A percentile compares a stretch with the other conserved stretches of the same genome.
These are phyloP conservation scores for Alternaria atra DNA, from an alignment of 2,329 filamentous ascomycete species.

Conservation along the genomic window DNA sequence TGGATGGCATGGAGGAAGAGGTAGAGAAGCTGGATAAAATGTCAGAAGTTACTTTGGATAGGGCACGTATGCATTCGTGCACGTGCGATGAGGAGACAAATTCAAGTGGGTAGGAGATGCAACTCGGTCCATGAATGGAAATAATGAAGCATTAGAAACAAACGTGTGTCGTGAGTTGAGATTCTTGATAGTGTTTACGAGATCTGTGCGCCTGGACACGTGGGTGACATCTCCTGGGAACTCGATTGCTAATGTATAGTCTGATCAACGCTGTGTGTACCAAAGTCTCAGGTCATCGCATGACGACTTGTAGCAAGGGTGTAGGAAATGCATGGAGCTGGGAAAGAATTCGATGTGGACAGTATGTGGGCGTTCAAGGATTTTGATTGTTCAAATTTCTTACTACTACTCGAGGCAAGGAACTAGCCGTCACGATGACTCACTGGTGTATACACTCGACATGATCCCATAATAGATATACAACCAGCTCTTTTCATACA, in stretches of 20 bases:
- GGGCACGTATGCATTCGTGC: background rate
- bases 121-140: background rate
- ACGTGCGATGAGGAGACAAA: background rate
- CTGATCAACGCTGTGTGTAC: background rate
- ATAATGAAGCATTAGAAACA: too few species aligned
- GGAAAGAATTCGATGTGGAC: background rate
- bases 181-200: too few species aligned
- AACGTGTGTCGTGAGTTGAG: too few species aligned
- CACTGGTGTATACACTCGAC: background rate
- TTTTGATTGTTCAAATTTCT: background rate
- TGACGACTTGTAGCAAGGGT: background rate
- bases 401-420: background rate
- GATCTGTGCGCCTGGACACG: background rate
- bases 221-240: background rate
- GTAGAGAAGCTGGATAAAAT: background rate
- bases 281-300: background rate
- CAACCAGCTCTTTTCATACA: background rate
- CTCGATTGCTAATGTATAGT: background rate
- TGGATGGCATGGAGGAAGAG: background rate
- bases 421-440: background rate
- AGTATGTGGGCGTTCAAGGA: background rate
- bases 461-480: background rate
- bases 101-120: background rate
- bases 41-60: background rate
- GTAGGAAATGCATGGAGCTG: background rate